Evolutionary conservation across 768 basidiomycete genomes (phyloP), one percentile per base, ranked within the genome.

Genomic region (Leccinum barrowsii): DNA sequence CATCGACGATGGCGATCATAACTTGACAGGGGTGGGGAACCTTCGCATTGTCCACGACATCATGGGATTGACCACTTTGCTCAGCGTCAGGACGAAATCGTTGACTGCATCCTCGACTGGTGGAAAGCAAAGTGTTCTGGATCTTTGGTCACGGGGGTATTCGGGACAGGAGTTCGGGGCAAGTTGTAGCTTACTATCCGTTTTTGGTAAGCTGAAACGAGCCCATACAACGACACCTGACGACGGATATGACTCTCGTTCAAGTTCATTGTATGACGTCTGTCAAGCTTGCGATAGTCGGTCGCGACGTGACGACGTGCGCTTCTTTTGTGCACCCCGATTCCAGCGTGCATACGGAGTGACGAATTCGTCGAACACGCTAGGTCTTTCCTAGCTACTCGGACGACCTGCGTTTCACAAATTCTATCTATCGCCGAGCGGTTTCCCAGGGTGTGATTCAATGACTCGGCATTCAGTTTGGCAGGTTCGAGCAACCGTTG

Each of bases 1-100:
- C 24, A 73, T 90, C 40, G 91, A 92, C 69, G 81, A 80, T 47
- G 88, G 86, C 7, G 89, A 91, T 73, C 91, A 92, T 67, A 92
- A 92, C 71, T 88, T 86, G 64, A 84, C 82, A 22, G 84, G 85
- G 22, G 81, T 82, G 58, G 46, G 78, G 57, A 24, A 6, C 32
- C 26, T 53, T 34, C 30, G 5, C 10, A 30, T 26, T 21, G 7
- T 52, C 40, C 22, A 13, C 32, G 17, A 24, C 28, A n/a, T 53
- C 17, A 37, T 55, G 34, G 52, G 30, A 55, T 34, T 63, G n/a
- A 62, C 52, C 5, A 17, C 19, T 53, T 37, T 40, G 30, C 47
- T 11, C 60, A 82, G 82, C 80, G 81, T 56, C 82, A 83, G 61
- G 86, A 89, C 55, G 82, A 89, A 52, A 78, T 92, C 13, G 83